phyloP scores from a whole-genome alignment of 441 rosid genomes.

The Bruguiera hainesii region DNA sequence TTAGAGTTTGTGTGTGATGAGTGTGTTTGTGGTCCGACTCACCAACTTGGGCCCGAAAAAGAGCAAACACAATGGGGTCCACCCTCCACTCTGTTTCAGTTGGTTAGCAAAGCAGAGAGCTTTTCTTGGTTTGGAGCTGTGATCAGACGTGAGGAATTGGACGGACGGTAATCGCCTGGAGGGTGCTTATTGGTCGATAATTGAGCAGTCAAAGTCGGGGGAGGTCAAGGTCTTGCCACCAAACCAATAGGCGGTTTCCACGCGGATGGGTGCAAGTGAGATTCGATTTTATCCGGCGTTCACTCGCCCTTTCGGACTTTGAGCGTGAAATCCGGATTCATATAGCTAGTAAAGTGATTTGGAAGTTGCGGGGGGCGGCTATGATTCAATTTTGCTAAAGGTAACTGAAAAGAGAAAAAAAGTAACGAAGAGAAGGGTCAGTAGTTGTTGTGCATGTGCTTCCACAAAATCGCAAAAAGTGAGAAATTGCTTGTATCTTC shows the following conservation, averaged over 20 bases:
- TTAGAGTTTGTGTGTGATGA: background rate
- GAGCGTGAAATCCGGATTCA: conserved; percentile 2
- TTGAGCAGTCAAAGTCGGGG: background rate
- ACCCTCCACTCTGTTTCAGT: background rate
- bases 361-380: background rate
- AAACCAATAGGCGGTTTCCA: background rate
- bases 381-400: conserved; percentile 15
- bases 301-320: background rate
- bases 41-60: background rate
- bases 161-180: background rate
- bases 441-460: no score
- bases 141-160: background rate
- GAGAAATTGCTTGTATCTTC: no score
- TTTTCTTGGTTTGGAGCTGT: background rate
- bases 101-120: background rate
- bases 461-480: no score
- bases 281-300: background rate
- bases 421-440: no score
- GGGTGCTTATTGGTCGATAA: background rate
- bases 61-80: conserved; percentile 1
- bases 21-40: background rate
- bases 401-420: background rate
- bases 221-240: background rate
- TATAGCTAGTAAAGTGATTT: no score
- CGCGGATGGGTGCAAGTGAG: background rate